Evolutionary conservation across 352 stramenopile species (phyloP), one percentile per base, ranked within the genome.

Genomic region (Elongisporangium prolatum): DNA sequence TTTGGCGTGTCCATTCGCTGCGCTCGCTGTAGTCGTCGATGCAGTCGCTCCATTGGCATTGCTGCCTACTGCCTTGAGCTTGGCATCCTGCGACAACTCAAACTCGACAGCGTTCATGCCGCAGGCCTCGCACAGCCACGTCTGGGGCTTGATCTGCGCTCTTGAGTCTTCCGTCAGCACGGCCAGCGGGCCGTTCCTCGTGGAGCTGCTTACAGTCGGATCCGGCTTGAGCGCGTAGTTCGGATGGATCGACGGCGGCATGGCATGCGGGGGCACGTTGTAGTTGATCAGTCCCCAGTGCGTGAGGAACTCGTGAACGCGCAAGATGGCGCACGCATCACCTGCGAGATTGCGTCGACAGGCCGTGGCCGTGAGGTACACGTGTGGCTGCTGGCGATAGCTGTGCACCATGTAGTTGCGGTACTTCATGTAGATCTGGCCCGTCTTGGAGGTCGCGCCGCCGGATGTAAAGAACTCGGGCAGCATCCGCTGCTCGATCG

Each of bases 251-350:
- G 76, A 52, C 6, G 79, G 73, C 1, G 75, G 78, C 72, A 88
- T 83, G 10, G 77, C 75, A 50, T 92, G 82, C 3, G 82, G 80
- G 11, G 82, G 82, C 4, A 94, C 85, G 66, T 89, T 71, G 64
- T 88, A 94, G 68, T 94, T 94, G 52, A 94, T 94, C 48, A 94
- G 67, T 1, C 85, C 85, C 85, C 85, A 94, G 62, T 94, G 85
- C 44, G 74, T 88, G 53, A 94, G 63, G 58, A 94, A 94, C 70
- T 94, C 85, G 63, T 92, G 85, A 25, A 94, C 85, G 48, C 85
- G 77, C 60, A 94, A 67, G 57, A 94, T 89, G n/a, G 85, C 75
- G 51, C 85, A 92, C 11, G 79, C 85, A 50, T 94, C 85, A 11
- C 84, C 84, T 7, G 84, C 82, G 38, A 94, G 69, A 55, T 89